Conservation (phyloP, 257 asterid species). For the Solanum tacnaense region DNA sequence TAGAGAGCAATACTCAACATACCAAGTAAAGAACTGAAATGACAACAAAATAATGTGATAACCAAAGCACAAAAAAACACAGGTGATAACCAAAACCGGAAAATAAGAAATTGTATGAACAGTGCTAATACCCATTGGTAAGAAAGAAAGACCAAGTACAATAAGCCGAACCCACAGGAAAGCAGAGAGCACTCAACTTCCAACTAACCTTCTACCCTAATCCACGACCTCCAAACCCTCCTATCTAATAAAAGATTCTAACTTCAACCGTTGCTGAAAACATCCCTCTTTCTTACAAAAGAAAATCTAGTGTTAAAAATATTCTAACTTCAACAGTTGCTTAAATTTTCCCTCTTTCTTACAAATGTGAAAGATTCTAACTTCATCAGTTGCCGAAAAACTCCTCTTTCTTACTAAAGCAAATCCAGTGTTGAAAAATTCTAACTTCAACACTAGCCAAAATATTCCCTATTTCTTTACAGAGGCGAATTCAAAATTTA, state of each 20-base stretch:
- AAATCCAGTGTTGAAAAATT: background rate
- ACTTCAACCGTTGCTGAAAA: background rate
- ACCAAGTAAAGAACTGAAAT: background rate
- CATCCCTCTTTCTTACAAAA: background rate
- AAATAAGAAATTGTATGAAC: background rate
- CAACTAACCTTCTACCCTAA: background rate
- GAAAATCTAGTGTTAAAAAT: background rate
- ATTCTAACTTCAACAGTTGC: background rate
- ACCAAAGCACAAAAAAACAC: background rate
- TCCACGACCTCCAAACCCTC: background rate
- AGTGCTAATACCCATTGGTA: background rate
- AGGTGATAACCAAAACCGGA: background rate
- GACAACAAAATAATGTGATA: background rate
- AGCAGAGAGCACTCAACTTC: background rate
- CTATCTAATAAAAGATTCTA: background rate
- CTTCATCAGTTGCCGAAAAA: background rate
- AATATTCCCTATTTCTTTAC: background rate
- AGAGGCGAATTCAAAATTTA: too few species aligned
- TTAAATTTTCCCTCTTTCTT: background rate
- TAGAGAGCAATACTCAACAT: background rate
- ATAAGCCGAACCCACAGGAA: background rate
- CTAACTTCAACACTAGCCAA: background rate
- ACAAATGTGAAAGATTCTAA: background rate
- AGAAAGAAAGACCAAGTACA: background rate
- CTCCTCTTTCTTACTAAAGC: background rate